Evolutionary conservation across 352 stramenopile species (phyloP), one percentile per base, ranked within the genome.

Genomic region (Thraustochytrium sp.): DNA sequence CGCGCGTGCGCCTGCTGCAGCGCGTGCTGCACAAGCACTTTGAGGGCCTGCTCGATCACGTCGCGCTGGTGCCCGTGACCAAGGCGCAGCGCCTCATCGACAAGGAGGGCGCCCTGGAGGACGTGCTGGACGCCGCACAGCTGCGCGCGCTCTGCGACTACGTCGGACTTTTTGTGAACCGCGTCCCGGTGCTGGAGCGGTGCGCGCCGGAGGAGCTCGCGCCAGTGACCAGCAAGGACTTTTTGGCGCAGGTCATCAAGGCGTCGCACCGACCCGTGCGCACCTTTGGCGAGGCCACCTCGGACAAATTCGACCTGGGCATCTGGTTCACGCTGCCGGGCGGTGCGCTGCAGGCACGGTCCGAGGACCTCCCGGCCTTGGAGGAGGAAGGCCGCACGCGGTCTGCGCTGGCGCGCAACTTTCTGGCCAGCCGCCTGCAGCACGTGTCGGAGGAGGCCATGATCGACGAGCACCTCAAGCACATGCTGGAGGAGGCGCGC

Each of bases 361-460:
- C 42, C 8, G 16, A 72, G 26, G 59, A 72, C 23, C 40, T 72
- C 0, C 59, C 31, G 26, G 36, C 16, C 11, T 26, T 72, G 26
- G 59, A 72, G 26, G 31, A 72, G 26, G 59, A 72, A 44, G 59
- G 59, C 36, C 59, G 40, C 59, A 26, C 36, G 9, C 18, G 59
- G 11, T 21, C 59, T n/a, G 26, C 59, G 11, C 59, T 72, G 8
- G 59, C 46, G 34, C 59, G 59, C 36, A 31, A 72, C 16, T 38
- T 31, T 0, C 59, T 72, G 26, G 59, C 59, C 36, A 44, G 59
- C 36, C 59, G 59, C 31, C 40, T 72, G 59, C 59, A 72, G 59
- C 59, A 72, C 59, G 31, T 72, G 8, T 72, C 59, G 8, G 59
- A 72, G 31, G 59, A 72, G 59, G 59, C 59, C 59, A 72, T 72